These are phyloP conservation scores for Setaria viridis DNA, from an alignment of 202 grass and related monocot genomes.

Conservation along the genomic window DNA sequence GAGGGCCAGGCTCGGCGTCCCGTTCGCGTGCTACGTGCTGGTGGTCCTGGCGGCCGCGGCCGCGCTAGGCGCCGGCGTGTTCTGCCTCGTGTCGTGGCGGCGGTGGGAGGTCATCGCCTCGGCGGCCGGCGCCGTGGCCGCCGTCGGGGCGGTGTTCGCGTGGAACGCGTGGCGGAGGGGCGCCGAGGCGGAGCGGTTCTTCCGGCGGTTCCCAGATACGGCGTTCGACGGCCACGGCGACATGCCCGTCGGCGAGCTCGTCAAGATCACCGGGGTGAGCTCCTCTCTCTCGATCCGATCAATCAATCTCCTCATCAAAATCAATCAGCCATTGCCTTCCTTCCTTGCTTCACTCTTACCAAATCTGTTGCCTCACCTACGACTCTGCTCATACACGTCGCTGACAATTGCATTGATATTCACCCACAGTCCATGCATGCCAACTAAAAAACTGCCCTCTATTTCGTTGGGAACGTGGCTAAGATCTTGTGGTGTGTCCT, in stretches of 20 bases:
- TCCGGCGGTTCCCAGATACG: constrained; percentile 64
- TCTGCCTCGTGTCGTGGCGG: constrained; percentile 55
- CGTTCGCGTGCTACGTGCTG: constrained; percentile 69
- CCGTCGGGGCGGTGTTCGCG: constrained; percentile 43
- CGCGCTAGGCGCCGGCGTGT: constrained; percentile 65
- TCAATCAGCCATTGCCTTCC: neutral
- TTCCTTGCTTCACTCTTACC: neutral
- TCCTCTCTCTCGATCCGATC: constrained; percentile 18
- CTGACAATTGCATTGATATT: neutral
- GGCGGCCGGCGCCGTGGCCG: constrained; percentile 41
- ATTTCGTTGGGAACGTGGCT: neutral
- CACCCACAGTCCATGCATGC: too few relatives aligned
- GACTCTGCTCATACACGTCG: neutral
- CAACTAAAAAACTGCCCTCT: neutral
- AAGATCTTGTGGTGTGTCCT: neutral
- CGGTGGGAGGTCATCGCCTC: constrained; percentile 57
- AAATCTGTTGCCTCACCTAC: neutral
- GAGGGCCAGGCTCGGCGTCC: constrained; percentile 49
- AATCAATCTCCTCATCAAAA: neutral
- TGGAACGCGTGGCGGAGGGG: constrained; percentile 59
- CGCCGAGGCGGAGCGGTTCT: constrained; percentile 73
- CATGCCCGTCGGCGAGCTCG: constrained; percentile 75
- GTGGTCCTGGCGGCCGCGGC: constrained; percentile 51
- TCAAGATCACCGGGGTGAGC: constrained; percentile 97
- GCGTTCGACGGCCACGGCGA: constrained; percentile 54